Evolutionary conservation across 371 early-diverging fungal genomes (phyloP).

Genomic region (Mortierella sp.): DNA sequence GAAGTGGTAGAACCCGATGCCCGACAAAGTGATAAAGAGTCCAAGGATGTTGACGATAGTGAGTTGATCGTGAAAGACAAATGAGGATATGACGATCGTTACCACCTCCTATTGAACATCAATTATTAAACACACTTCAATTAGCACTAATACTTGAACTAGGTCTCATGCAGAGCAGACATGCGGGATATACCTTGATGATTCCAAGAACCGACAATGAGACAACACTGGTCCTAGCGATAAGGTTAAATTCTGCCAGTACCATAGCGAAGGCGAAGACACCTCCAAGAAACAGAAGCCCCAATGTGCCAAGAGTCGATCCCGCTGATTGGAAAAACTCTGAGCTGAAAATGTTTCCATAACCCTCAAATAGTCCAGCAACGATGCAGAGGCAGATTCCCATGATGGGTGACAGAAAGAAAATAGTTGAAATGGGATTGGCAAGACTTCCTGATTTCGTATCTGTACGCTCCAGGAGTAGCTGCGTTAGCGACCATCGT

Average conservation of each 20-base stretch:
- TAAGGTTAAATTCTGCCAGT: conserved; percentile 73
- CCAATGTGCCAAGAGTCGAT: conserved; percentile 40
- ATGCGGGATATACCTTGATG: conserved; percentile 56
- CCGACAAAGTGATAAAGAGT: conserved; percentile 69
- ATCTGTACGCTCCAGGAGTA: conserved; percentile 61
- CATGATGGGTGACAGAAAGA: conserved; percentile 82
- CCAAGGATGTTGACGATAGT: conserved; percentile 70
- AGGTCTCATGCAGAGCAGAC: not conserved
- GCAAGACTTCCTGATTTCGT: conserved; percentile 63
- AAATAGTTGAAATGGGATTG: conserved; percentile 81
- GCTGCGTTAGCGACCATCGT: conserved; percentile 76
- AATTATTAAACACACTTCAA: not conserved
- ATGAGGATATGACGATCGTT: conserved; percentile 65
- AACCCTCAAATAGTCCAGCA: conserved; percentile 74
- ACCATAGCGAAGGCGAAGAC: conserved; percentile 79
- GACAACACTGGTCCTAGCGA: conserved; percentile 75
- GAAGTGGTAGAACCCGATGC: conserved; percentile 69
- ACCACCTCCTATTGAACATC: conserved; percentile 62
- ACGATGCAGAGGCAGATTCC: conserved; percentile 72
- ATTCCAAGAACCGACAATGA: conserved; percentile 81
- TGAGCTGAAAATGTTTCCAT: conserved; percentile 61
- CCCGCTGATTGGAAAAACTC: conserved; percentile 26
- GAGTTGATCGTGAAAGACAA: conserved; percentile 74
- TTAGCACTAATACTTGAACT: not conserved
- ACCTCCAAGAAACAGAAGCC: conserved; percentile 59